A percentile compares a stretch with the other conserved stretches of the same genome.
These are phyloP conservation scores for Skeletonema grethae DNA, from an alignment of 108 stramenopile genomes.

Conservation along the genomic window DNA sequence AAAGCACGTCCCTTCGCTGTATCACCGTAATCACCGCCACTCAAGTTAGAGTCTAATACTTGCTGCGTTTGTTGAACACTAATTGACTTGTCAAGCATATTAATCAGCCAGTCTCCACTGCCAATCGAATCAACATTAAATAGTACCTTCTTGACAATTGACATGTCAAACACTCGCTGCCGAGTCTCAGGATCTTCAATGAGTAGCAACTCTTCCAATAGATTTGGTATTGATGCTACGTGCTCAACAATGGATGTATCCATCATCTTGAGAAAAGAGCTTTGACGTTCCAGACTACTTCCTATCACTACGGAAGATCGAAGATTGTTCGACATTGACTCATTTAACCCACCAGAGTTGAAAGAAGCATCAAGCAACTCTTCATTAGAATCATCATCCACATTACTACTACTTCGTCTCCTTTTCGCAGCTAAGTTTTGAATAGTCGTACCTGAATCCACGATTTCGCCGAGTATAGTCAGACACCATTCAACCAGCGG, in stretches of 20 bases:
- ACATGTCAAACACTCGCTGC: conserved; percentile 13
- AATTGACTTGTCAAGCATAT: conserved; percentile 11
- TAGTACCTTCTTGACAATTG: conserved; percentile 15
- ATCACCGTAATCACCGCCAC: conserved; percentile 4
- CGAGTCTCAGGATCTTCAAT: conserved; percentile 16
- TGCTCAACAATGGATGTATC: conserved; percentile 15
- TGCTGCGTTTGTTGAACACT: conserved; percentile 5
- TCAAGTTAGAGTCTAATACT: not conserved
- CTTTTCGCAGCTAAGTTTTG: not conserved
- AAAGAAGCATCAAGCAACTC: not conserved
- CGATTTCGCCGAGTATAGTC: conserved; percentile 5
- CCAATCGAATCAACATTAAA: conserved; percentile 13
- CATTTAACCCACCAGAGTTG: not conserved
- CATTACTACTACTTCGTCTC: not conserved
- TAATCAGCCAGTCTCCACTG: conserved; percentile 14
- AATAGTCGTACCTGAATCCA: not conserved
- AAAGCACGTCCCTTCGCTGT: conserved; percentile 13
- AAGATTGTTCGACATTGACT: not conserved
- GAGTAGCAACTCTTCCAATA: conserved; percentile 12
- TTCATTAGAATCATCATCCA: not conserved
- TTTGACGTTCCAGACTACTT: not conserved
- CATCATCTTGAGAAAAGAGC: conserved; percentile 7
- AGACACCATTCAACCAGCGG: conserved; percentile 16
- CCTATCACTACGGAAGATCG: not conserved
- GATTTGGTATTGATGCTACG: conserved; percentile 10